Evolutionary conservation across 2,329 filamentous ascomycete species (phyloP), one percentile per base, ranked within the genome.

Genomic region (Cladosporium sp.): DNA sequence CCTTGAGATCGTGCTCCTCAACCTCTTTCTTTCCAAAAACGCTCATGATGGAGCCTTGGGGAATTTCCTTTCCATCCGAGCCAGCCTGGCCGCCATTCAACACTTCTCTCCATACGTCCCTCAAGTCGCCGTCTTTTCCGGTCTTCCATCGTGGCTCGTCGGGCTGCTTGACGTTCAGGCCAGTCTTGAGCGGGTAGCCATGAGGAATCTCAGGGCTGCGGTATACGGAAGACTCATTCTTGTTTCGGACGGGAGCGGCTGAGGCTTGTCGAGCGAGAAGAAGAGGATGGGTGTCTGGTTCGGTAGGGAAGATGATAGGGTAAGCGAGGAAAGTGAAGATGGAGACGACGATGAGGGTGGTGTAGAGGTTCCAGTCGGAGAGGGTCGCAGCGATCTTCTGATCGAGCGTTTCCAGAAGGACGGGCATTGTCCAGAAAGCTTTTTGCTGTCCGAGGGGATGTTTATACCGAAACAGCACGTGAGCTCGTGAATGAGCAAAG

Each of bases 281-380:
- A 69, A 96, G 84, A 29, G 93, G 92, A 69, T 97, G 93, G 4
- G 87, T 86, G 73, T 99, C 93, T 5, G 93, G 88, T 47, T 96
- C 92, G 54, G 82, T 80, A 44, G 81, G 79, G 54, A 82, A 82
- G 61, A 87, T 74, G 57, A 95, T 72, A 39, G 84, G 80, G 69
- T 88, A 90, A 51, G 84, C 78, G 51, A 92, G 70, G 62, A 90
- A 79, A 49, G 78, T 74, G 54, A 85, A 73, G 38, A 96, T 75
- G 54, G 80, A 64, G 19, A 85, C 80, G 40, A 82, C 78, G 56
- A 99, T 77, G 37, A 83, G 64, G 3, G 88, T 93, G 24, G 88
- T 89, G 73, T 86, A 87, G 58, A 80, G 71, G 67, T 93, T 89
- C 90, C 91, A 96, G 70, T 88, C 85, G 32, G 83, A 79, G 50